Evolutionary conservation across 2,329 filamentous ascomycete species (phyloP), one percentile per base, ranked within the genome.

Genomic region (Curvularia spicifera): DNA sequence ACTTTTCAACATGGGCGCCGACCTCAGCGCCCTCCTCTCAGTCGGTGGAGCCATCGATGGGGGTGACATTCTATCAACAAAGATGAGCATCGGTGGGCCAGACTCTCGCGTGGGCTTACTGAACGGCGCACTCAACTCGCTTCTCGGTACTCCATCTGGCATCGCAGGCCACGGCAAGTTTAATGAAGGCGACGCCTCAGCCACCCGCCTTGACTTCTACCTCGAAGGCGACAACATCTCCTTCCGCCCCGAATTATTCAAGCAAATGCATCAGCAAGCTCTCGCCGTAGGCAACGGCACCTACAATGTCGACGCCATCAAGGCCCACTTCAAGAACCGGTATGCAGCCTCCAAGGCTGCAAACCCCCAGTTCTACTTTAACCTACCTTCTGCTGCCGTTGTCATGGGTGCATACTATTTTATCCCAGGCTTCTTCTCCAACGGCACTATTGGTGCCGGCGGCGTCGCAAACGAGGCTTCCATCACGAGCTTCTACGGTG

Each of bases 1-100:
- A 35, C 67, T 75, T 12, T 78, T 77, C 69, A 77, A 77, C 62
- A 78, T 79, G 75, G 75, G 69, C 8, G 45, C 70, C 15, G 77
- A 78, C 49, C 71, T 80, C 29, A 63, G 66, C 12, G 61, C 63
- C n/a, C 59, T 70, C 12, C 56, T 69, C 15, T 56, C 67, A 2
- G 42, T 47, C 7, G 53, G 63, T 15, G 64, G 64, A 22, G 65
- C 58, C 15, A 5, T 68, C 15, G 64, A 65, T 18, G 65, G 64
- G 15, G 64, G 64, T 9, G 61, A 65, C 46, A 64, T 66, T n/a
- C 26, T 65, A 4, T 63, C 59, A 24, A 56, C 57, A 10, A 66
- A 66, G 51, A 66, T 68, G 61, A 63, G 59, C 49, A 67, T 67
- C 28, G 63, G 65, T 13, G 65, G 65, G 2, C 56, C 60, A 1